Evolutionary conservation across 75 land plant genomes (phyloP), one percentile per base, ranked within the genome.

Genomic region (Sequoiadendron giganteum): DNA sequence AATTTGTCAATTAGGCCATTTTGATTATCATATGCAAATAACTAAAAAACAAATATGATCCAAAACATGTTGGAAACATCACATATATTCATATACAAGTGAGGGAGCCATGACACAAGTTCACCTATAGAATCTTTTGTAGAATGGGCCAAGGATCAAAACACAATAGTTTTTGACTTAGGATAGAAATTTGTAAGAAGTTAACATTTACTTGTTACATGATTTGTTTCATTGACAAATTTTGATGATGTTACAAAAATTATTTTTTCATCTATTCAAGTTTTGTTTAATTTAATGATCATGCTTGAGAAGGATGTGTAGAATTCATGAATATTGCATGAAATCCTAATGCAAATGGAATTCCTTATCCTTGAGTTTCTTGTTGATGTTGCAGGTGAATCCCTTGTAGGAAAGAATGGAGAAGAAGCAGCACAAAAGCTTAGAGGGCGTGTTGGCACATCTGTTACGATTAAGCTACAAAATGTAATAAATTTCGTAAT

Each of bases 361-460:
- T n/a, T 52, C 34, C 76, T 73, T 9, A 30, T 11, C 15, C 11
- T 25, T 86, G 84, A 56, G 61, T 19, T 83, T 43, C 13, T 36
- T 81, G 82, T 79, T 48, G 70, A 77, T 34, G 40, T 48, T 87
- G 82, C 90, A 97, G 99, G 97, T 84, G 90, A 93, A 87, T 89
- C 89, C 19, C 93, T 96, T 84, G 88, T 88, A 88, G 99, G 99
- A 32, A 87, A 94, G 89, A 92, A 96, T 90, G 93, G 93, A 90
- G 99, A 98, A 88, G 91, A 94, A 89, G 99, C 96, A 47, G 99
- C 99, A 32, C 96, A 92, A 65, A 98, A 89, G 90, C 97, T 98
- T 39, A 87, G 99, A 89, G 99, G 99, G 25, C 97, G 88, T 54
- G 94, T 88, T 91, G 99, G 99, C 80, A 97, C 99, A 85, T 89